Evolutionary conservation across 2,329 filamentous ascomycete species (phyloP).

Genomic region (Purpureocillium takamizusanense): DNA sequence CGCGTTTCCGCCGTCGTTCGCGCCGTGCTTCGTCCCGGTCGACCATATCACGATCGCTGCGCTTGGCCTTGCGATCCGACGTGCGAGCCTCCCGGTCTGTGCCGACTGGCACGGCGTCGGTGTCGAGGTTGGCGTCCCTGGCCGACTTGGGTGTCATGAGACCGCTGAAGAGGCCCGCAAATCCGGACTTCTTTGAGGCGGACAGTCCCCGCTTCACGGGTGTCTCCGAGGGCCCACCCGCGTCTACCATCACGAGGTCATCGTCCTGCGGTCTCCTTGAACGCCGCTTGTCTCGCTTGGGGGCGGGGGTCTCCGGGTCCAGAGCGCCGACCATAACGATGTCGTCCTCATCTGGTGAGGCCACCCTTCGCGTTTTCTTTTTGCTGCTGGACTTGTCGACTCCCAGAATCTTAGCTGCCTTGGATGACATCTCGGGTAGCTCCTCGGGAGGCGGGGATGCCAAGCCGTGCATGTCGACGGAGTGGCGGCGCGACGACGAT

Average conservation of each 20-base stretch:
- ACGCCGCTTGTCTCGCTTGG: constrained; percentile 24
- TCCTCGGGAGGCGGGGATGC: constrained; percentile 67
- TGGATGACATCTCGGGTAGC: constrained; percentile 54
- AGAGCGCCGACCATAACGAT: constrained; percentile 35
- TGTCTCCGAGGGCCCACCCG: constrained; percentile 19
- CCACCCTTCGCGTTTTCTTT: constrained; percentile 35
- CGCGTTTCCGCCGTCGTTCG: constrained; percentile 44
- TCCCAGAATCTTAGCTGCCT: constrained; percentile 72
- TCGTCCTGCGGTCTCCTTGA: constrained; percentile 26
- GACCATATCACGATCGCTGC: constrained; percentile 40
- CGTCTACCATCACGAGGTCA: constrained; percentile 28
- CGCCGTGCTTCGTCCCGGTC: constrained; percentile 42
- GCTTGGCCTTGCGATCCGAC: constrained; percentile 51
- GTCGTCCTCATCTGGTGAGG: constrained; percentile 36
- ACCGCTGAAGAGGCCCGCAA: constrained; percentile 55
- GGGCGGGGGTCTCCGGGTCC: constrained; percentile 24
- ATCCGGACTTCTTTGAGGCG: constrained; percentile 41
- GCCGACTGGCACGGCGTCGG: constrained; percentile 38
- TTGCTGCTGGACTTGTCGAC: constrained; percentile 31
- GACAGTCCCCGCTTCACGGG: constrained; percentile 24
- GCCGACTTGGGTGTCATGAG: constrained; percentile 38
- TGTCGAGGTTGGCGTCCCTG: constrained; percentile 40
- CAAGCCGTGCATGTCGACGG: constrained; percentile 57
- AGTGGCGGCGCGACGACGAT: constrained; percentile 60
- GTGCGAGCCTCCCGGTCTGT: constrained; percentile 52